Evolutionary conservation across 148 eudicot genomes (phyloP), one percentile per base, ranked within the genome.

Genomic region (Cornus controversa): DNA sequence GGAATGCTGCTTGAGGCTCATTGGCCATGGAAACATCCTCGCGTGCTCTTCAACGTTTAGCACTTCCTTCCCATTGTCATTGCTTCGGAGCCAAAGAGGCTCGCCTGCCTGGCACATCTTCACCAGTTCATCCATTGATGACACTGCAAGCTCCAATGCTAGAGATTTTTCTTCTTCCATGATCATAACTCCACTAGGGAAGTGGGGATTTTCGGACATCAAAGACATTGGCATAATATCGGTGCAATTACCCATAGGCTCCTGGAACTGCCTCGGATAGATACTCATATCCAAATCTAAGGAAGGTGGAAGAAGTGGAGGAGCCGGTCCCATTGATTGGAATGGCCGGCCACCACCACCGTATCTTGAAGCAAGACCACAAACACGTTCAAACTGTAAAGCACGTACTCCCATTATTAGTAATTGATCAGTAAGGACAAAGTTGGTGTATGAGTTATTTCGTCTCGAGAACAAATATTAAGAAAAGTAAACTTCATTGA

Each of bases 241-340:
- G 14, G 73, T 6, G 84, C 88, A 82, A 62, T 66, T 63, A 0
- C 84, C 37, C 79, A 85, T 78, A 6, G 85, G 81, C 36, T 93
- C 91, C 10, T 93, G 90, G 72, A 89, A 91, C 64, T 90, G 87
- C 76, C 97, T 80, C 0, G 99, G 87, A 70, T 90, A 89, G 11
- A 91, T 72, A 63, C 75, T 85, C 95, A 93, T 91, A 82, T 93
- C 99, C 42, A 96, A 80, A 37, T 96, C 99, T 45, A 96, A 79
- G 10, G 98, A 91, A 8, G 94, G 91, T 5, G 85, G 72, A 22
- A 92, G 86, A 40, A 83, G 82, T 14, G 82, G 78, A 9, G 86
- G 73, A 34, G 82, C 75, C 23, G 87, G 91, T 72, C 83, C 93
- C 8, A 88, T 72, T 10, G 85, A 26, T 82, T 86, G 94, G 50